Evolutionary conservation across 768 basidiomycete genomes (phyloP), one percentile per base, ranked within the genome.

Genomic region (Mycena alexandri): DNA sequence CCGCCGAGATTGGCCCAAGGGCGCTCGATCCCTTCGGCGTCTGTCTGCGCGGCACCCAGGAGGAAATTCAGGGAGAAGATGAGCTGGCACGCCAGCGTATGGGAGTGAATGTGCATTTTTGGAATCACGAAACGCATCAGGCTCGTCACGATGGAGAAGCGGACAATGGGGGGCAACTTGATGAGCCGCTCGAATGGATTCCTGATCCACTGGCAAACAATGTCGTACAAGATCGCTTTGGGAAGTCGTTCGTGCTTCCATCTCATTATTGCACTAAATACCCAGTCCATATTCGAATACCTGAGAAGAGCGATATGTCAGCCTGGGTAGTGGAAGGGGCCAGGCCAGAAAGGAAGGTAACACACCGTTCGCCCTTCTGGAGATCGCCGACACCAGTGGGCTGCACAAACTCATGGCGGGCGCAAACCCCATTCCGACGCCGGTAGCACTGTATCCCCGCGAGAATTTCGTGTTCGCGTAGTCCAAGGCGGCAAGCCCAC

Each of bases 261-360:
- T 5, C n/a, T n/a, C 6, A 80, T 12, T 46, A 69, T 74, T 0
- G 71, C 72, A 4, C 71, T 70, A 48, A 81, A 75, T 11, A 81
- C 56, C 52, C 73, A 82, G 53, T 82, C 79, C 74, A 80, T 81
- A 68, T 81, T 81, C 16, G 69, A 68, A 64, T 79, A 79, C 29
- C 80, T 82, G 50, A 14, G 43, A 11, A 16, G 5, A 25, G 3
- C 38, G 3, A 29, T 29, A 3, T 17, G 8, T 8, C 51, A 6
- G 19, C 29, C 29, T 29, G 29, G 29, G 29, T 29, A 6, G 29
- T 29, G 6, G 29, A 29, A 6, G 6, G 6, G 29, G 29, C 29
- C 3, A 29, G 29, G 29, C 14, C 13, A 19, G 14, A 12, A 21
- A 9, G 22, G 60, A 72, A 14, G 61, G 29, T 29, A 29, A 29